Base-by-base conservation (phyloP, 495 filamentous ascomycete species). In the Neurospora intermedia region DNA sequence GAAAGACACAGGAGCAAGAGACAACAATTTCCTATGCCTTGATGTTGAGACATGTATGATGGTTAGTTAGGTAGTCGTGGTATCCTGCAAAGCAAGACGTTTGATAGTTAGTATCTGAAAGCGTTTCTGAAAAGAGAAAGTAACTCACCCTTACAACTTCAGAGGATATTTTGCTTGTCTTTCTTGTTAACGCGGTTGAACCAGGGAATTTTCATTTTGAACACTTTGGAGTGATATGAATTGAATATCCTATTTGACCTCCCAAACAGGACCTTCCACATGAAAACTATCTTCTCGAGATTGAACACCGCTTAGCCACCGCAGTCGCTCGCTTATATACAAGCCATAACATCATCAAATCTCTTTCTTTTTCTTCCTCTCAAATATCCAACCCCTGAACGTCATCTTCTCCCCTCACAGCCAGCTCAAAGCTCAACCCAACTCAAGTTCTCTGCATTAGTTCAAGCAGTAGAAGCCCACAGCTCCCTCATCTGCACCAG, bases 401-500 rank as follows among this genome's bases (percentile, higher is more conserved):
- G n/a, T 27, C 48, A 59, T 20, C 15, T 27, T 9, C 4, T n/a
- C 45, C 8, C n/a, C 4, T 46, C 9, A 46, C 18, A 46, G 8
- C 45, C 18, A 10, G n/a, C 18, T 10, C 8, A 20, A 20, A n/a
- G n/a, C 18, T 20, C 18, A 46, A 20, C 43, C n/a, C 9, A 48
- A 20, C 45, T 20, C 45, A 48, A 54, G 10, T 16, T 10, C 69
- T 66, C 23, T 18, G 45, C 8, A 23, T 6, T 11, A 20, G 40
- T 71, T 74, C 74, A 79, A 41, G 78, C 82, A 39, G 82, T 82
- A 72, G 81, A 77, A 76, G 78, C 86, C 91, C 91, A 93, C 74
- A 87, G 77, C 76, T 90, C 90, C 74, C 88, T 80, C 74, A 97
- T 86, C 79, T 90, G 89, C 72, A 92, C 84, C 23, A 90, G 77